phyloP scores from a whole-genome alignment of 306 rosid species.

The Trichosanthes cucumerina region DNA sequence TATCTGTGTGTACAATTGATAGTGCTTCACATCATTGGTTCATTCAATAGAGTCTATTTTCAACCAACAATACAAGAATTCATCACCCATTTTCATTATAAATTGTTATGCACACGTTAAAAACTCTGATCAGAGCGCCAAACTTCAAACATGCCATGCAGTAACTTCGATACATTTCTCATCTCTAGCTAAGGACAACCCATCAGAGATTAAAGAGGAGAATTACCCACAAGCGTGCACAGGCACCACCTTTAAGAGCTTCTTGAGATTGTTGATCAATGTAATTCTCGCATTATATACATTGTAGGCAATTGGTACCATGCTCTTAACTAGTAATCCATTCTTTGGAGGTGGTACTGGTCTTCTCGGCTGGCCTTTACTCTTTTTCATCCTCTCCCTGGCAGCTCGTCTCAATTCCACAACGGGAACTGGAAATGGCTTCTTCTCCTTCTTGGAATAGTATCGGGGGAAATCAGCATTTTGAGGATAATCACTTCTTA shows the following conservation, averaged over 20 bases:
- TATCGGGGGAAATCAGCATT: conserved; percentile 66
- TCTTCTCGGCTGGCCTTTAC: conserved; percentile 47
- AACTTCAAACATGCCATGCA: neutral
- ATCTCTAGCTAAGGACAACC: neutral
- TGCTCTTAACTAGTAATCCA: conserved; percentile 70
- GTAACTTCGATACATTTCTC: neutral
- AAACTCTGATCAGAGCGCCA: neutral
- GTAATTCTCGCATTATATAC: conserved; percentile 71
- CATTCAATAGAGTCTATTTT: neutral
- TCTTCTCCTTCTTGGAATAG: conserved; percentile 74
- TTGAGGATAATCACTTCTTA: conserved; percentile 57
- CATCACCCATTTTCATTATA: neutral
- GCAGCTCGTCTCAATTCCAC: conserved; percentile 87
- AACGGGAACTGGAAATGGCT: conserved; percentile 78
- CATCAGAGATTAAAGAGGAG: conserved; percentile 8
- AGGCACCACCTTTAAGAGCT: conserved; percentile 60
- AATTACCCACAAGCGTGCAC: conserved; percentile 92
- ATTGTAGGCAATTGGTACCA: conserved; percentile 59
- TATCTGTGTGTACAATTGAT: neutral
- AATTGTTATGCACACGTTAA: neutral
- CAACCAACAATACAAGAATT: neutral
- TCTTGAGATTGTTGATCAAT: conserved; percentile 83
- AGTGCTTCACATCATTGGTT: neutral
- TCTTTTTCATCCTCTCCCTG: conserved; percentile 81
- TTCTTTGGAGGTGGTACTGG: conserved; percentile 66